These are phyloP conservation scores for Euphorbia tirucalli DNA, from an alignment of 345 rosid species.

Conservation along the genomic window DNA sequence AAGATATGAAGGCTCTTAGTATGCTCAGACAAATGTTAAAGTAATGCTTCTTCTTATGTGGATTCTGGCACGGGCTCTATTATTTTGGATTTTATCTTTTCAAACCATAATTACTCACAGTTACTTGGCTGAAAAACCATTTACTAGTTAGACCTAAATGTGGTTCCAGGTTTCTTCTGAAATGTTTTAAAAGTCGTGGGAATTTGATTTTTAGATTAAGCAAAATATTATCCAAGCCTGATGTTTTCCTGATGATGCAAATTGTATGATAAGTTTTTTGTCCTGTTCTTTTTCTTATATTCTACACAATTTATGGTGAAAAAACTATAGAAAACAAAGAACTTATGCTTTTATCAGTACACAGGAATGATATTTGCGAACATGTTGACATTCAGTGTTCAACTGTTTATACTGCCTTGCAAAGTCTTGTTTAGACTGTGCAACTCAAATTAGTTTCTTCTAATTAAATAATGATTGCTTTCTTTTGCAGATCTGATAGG, in stretches of 20 bases:
- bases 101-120: neutral
- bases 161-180: neutral
- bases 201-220: too few species aligned
- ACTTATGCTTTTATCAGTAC: neutral
- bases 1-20: constrained; percentile 42
- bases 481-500: constrained; percentile 36
- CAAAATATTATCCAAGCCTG: neutral
- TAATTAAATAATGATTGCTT: neutral
- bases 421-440: neutral
- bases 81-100: neutral
- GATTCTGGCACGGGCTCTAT: neutral
- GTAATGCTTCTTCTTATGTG: constrained; percentile 27
- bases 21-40: constrained; percentile 59
- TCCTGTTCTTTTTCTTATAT: neutral
- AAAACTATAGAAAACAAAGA: neutral
- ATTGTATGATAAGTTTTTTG: neutral
- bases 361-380: neutral
- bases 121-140: neutral
- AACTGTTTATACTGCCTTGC: neutral
- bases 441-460: constrained; percentile 1
- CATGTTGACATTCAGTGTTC: neutral
- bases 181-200: too few species aligned
- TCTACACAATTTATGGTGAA: neutral
- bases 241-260: neutral
- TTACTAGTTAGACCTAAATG: neutral